Evolutionary conservation across 306 rosid species (phyloP).

Genomic region (Crotalaria pallida): DNA sequence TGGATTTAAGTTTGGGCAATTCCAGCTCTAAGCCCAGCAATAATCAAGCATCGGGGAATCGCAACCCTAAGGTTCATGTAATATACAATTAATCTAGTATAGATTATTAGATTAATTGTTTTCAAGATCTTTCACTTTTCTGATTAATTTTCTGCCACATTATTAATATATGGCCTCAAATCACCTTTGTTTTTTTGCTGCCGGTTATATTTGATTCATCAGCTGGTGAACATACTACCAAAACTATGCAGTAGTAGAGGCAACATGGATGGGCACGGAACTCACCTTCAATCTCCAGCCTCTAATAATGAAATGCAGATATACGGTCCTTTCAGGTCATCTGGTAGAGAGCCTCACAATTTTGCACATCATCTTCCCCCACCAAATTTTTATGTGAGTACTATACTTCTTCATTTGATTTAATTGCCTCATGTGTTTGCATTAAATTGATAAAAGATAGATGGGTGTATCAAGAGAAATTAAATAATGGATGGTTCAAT

Average conservation of each 20-base stretch:
- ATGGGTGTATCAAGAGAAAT: no score
- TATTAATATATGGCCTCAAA: background rate
- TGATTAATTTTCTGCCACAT: background rate
- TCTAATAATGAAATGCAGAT: conserved; percentile 43
- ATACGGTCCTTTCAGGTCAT: conserved; percentile 47
- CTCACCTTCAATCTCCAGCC: conserved; percentile 46
- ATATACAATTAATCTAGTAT: background rate
- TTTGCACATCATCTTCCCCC: conserved; percentile 37
- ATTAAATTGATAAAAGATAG: background rate
- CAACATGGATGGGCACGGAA: conserved; percentile 31
- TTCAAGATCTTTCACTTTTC: background rate
- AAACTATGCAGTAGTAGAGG: conserved; percentile 33
- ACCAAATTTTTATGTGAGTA: conserved; percentile 53
- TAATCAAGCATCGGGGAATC: conserved; percentile 24
- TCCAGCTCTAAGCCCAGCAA: conserved; percentile 37
- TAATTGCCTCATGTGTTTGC: background rate
- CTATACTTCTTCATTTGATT: background rate
- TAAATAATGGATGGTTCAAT: no score
- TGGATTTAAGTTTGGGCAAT: conserved; percentile 68
- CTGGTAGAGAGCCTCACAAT: conserved; percentile 37
- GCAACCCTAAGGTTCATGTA: conserved; percentile 24
- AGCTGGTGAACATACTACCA: conserved; percentile 34
- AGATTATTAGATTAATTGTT: background rate
- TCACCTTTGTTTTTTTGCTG: background rate
- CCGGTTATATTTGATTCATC: background rate